These are phyloP conservation scores for Fusarium liriodendri DNA, from an alignment of 2,329 filamentous ascomycete genomes.

Conservation along the genomic window DNA sequence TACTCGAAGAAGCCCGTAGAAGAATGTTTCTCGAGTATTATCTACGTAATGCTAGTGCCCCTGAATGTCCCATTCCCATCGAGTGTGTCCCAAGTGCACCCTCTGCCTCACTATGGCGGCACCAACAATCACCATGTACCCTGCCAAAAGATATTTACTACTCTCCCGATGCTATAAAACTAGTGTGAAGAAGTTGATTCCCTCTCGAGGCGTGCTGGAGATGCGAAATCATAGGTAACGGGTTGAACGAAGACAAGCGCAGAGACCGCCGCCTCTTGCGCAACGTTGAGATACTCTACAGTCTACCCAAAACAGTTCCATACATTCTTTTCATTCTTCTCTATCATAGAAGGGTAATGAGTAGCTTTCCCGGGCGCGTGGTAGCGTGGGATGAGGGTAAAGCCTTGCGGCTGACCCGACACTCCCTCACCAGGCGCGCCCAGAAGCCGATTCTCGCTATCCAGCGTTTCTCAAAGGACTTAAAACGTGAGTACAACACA, in stretches of 20 bases:
- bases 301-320: neutral
- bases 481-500: fast-evolving
- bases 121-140: no score
- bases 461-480: no score
- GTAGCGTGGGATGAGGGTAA: neutral
- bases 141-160: fast-evolving
- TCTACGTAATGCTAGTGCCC: neutral
- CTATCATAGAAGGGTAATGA: neutral
- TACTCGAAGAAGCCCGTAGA: neutral
- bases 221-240: neutral
- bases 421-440: neutral
- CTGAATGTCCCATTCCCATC: neutral
- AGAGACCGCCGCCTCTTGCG: neutral
- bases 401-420: neutral
- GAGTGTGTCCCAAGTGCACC: neutral
- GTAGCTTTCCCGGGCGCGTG: neutral
- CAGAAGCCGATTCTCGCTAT: neutral
- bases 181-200: fast-evolving
- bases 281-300: neutral
- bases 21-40: neutral
- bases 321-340: neutral
- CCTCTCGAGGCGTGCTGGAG: neutral
- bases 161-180: neutral
- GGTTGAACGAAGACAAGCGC: neutral
- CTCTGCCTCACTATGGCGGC: neutral